Evolutionary conservation across 805 yeast genomes (phyloP), one percentile per base, ranked within the genome.

Genomic region (Kluyveromyces lactis): DNA sequence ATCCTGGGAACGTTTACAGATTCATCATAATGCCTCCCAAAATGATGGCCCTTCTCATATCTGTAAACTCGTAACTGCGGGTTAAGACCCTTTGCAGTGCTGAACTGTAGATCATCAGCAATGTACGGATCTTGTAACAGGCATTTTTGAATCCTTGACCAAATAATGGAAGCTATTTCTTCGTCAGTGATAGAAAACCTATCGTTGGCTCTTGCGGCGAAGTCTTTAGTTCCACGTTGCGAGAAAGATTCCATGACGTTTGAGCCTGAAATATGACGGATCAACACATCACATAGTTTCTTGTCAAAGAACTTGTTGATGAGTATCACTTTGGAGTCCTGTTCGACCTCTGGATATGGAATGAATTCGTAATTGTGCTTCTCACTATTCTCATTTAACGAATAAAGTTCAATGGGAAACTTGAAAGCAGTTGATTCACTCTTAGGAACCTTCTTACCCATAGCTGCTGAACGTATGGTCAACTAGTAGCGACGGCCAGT

Each of bases 11-110:
- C 64, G 3, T 44, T 42, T 4, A 74, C 79, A 6, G 74, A 63
- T 36, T 77, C 83, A 47, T 78, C 85, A 48, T 75, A 76, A 49
- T 78, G 84, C 44, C 69, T 64, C 3, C 73, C 78, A 47, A 78
- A 78, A 50, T 68, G 74, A 43, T 78, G 82, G 0, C 81, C 81
- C 44, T 65, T 62, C 2, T 52, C 48, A 50, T 78, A 78, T 34
- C 82, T 48, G 51, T 78, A 78, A 4, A 77, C 55, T 28, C 85
- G 51, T 11, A 78, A 51, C 40, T 76, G 75, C 1, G 79, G 74
- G 42, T 77, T 76, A 33, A 77, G 62, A 0, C 79, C 77, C 19
- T 53, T 53, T 0, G 77, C 76, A 9, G 38, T 38, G 0, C 37
- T 17, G 48, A 75, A 72, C 0, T 35, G 38, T 1, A 59, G 64